These are phyloP conservation scores for Trichoderma citrinoviride DNA, from an alignment of 2,329 filamentous ascomycete genomes.

Conservation along the genomic window DNA sequence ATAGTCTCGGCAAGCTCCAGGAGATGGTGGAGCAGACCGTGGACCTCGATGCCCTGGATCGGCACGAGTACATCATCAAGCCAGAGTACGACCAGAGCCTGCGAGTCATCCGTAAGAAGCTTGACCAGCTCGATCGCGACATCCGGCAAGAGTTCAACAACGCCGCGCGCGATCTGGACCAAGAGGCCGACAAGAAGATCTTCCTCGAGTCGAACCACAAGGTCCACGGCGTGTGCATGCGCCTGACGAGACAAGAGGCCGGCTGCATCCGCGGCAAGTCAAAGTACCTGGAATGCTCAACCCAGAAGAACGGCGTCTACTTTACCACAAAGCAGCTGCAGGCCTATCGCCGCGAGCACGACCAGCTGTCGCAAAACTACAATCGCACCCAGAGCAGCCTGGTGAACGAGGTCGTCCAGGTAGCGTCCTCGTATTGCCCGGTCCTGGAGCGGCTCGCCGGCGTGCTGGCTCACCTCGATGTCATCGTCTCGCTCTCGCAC, in stretches of 20 bases:
- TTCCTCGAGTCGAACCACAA: conserved; percentile 90
- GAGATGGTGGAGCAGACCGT: conserved; percentile 99
- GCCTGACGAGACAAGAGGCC: conserved; percentile 86
- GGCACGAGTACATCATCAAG: conserved; percentile 98
- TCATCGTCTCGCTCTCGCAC: conserved; percentile 91
- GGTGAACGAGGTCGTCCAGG: conserved; percentile 86
- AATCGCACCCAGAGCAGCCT: conserved; percentile 90
- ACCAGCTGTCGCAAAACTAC: conserved; percentile 91
- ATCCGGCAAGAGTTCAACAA: conserved; percentile 80
- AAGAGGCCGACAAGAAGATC: conserved; percentile 97
- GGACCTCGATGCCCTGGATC: conserved; percentile 89
- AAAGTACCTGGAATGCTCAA: conserved; percentile 90
- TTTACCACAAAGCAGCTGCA: conserved; percentile 87
- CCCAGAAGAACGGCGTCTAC: conserved; percentile 98
- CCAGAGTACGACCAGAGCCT: conserved; percentile 92
- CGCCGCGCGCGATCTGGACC: conserved; percentile 76
- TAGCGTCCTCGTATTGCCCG: conserved; percentile 91
- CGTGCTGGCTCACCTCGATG: conserved; percentile 88
- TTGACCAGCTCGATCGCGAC: conserved; percentile 77
- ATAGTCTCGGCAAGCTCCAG: conserved; percentile 79
- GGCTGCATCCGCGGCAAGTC: conserved; percentile 90
- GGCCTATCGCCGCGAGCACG: conserved; percentile 80
- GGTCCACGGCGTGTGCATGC: conserved; percentile 94
- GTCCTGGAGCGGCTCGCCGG: conserved; percentile 86
- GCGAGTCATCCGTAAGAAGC: conserved; percentile 82